phyloP scores from a whole-genome alignment of 805 yeast species.

The Zygosaccharomyces siamensis region DNA sequence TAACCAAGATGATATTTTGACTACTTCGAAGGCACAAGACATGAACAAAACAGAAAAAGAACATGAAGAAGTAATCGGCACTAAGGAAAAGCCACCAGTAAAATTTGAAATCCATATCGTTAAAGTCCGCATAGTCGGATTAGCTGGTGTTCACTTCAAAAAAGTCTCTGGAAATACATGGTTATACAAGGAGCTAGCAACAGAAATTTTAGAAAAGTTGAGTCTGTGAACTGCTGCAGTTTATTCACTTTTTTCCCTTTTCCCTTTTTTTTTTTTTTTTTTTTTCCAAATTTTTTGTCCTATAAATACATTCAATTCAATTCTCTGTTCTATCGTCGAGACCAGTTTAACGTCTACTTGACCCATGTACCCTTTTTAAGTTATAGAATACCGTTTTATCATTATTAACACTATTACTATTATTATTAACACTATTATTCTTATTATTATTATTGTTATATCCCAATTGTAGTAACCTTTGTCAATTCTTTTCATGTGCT shows the following conservation, averaged over 20 bases:
- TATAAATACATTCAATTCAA: neutral
- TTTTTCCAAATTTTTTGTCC: neutral
- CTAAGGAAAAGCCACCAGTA: slow-evolving; percentile 52
- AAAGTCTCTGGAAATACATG: slow-evolving; percentile 90
- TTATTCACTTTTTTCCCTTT: neutral
- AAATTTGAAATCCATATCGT: slow-evolving; percentile 89
- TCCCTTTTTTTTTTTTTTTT: neutral
- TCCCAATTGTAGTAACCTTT: neutral
- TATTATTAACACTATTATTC: neutral
- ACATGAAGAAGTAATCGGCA: slow-evolving; percentile 30
- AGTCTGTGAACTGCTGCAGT: slow-evolving; percentile 42
- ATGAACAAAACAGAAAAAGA: slow-evolving; percentile 55
- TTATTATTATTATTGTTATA: neutral
- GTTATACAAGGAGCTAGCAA: slow-evolving; percentile 88
- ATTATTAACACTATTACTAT: neutral
- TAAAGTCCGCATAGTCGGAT: slow-evolving; percentile 82
- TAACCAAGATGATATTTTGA: slow-evolving; percentile 38
- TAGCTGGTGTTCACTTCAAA: slow-evolving; percentile 93
- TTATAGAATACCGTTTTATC: slow-evolving; percentile 1
- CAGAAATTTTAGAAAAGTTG: slow-evolving; percentile 70
- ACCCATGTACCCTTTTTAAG: neutral
- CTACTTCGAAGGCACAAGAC: slow-evolving; percentile 56
- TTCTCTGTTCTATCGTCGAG: neutral
- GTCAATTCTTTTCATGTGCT: neutral
- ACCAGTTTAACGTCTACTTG: neutral